These are phyloP conservation scores for Trichophyton equinum DNA, from an alignment of 2,329 filamentous ascomycete species.

Conservation along the genomic window DNA sequence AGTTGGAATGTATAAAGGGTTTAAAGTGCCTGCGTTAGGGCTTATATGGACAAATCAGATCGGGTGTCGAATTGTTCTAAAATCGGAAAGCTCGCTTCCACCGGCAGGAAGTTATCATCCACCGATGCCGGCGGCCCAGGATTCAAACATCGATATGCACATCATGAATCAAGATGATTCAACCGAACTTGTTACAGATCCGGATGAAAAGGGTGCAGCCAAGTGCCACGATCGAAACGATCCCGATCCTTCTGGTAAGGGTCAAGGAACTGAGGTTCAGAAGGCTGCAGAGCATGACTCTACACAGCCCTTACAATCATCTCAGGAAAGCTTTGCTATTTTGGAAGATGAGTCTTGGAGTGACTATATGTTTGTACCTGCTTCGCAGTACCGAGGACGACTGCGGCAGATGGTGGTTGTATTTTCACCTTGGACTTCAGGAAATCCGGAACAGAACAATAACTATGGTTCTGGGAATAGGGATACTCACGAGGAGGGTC, in stretches of 20 bases:
- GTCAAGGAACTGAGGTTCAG: not conserved
- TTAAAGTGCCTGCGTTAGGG: conserved; percentile 75
- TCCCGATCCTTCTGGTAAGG: not conserved
- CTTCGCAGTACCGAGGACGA: not conserved
- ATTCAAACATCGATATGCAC: not conserved
- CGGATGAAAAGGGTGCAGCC: not conserved
- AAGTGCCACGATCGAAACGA: not conserved
- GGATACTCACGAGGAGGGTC: not conserved
- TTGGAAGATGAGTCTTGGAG: not conserved
- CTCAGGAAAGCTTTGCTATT: not conserved
- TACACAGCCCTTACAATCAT: not conserved
- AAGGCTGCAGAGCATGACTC: not conserved
- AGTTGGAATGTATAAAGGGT: conserved; percentile 5
- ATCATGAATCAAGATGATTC: not conserved
- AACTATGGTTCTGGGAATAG: not conserved
- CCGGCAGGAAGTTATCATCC: not conserved
- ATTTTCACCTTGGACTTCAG: conserved; percentile 64
- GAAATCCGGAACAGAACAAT: conserved; percentile 13
- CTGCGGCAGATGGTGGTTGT: conserved; percentile 65
- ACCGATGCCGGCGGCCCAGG: not conserved
- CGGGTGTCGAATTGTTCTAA: conserved; percentile 65
- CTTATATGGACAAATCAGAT: conserved; percentile 88
- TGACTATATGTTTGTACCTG: not conserved
- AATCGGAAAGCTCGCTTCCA: conserved; percentile 31
- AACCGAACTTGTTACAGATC: not conserved